Evolutionary conservation across 495 filamentous ascomycete genomes (phyloP).

Genomic region (Penicillium paxilli): DNA sequence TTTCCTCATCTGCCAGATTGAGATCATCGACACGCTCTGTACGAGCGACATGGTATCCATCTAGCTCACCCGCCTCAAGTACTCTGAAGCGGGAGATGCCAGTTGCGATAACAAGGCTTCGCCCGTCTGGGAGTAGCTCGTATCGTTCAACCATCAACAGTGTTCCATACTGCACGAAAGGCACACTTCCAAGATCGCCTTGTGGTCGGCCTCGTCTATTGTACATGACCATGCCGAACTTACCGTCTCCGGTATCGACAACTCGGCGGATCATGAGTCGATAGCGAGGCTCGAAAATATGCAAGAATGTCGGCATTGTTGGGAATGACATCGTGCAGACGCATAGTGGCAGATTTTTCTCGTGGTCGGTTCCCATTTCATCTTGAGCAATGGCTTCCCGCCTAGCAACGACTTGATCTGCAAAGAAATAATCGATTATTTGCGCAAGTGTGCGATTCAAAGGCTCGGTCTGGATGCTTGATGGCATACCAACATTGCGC

Average conservation of each 20-base stretch:
- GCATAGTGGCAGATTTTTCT: slow-evolving; percentile 70
- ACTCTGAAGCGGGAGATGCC: slow-evolving; percentile 77
- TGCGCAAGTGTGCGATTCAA: slow-evolving; percentile 62
- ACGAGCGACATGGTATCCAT: slow-evolving; percentile 76
- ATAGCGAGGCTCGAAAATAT: slow-evolving; percentile 91
- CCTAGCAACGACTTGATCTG: slow-evolving; percentile 61
- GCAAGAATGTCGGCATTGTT: slow-evolving; percentile 77
- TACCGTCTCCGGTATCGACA: slow-evolving; percentile 63
- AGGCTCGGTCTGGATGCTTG: slow-evolving; percentile 51
- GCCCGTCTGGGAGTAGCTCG: slow-evolving; percentile 74
- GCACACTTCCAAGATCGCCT: slow-evolving; percentile 54
- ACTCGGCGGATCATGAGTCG: slow-evolving; percentile 83
- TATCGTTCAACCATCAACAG: slow-evolving; percentile 70
- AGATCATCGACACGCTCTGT: slow-evolving; percentile 78
- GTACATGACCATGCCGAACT: slow-evolving; percentile 83
- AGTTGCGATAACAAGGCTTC: slow-evolving; percentile 74
- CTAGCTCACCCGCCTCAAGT: slow-evolving; percentile 57
- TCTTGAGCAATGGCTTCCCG: slow-evolving; percentile 54
- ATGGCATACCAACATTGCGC: slow-evolving; percentile 60
- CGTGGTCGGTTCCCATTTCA: slow-evolving; percentile 45
- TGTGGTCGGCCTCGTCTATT: slow-evolving; percentile 57
- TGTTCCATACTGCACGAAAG: slow-evolving; percentile 76
- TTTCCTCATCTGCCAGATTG: slow-evolving; percentile 77
- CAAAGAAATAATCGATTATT: slow-evolving; percentile 64
- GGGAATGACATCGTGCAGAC: slow-evolving; percentile 81